Evolutionary conservation across 371 early-diverging fungal species (phyloP).

Genomic region (Mortierella sp.): DNA sequence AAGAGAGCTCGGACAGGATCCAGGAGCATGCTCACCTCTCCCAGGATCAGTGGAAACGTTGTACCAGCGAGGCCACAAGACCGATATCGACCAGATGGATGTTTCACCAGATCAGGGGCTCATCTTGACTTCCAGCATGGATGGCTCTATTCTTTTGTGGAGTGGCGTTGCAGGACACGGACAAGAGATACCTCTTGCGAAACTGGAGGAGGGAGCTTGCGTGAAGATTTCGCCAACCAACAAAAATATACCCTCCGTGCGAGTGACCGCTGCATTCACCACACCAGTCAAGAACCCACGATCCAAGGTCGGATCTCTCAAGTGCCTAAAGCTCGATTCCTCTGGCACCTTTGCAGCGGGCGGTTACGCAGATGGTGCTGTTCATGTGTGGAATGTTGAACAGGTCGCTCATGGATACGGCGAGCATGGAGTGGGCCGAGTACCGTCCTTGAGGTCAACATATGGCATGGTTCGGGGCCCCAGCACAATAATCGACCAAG

Average conservation of each 20-base stretch:
- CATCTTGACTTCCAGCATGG: slow-evolving; percentile 51
- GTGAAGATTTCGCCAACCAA: slow-evolving; percentile 3
- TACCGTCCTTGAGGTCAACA: not conserved
- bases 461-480: slow-evolving; percentile 8
- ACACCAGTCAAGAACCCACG: slow-evolving; percentile 1
- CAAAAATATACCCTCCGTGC: not conserved
- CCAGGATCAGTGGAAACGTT: slow-evolving; percentile 50
- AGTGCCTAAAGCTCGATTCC: slow-evolving; percentile 35
- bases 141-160: slow-evolving; percentile 44
- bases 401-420: not conserved
- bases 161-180: slow-evolving; percentile 14
- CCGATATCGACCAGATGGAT: slow-evolving; percentile 58
- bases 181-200: slow-evolving; percentile 31
- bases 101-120: slow-evolving; percentile 20
- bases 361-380: slow-evolving; percentile 32
- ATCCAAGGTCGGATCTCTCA: slow-evolving; percentile 26
- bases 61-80: slow-evolving; percentile 33
- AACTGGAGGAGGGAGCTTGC: slow-evolving; percentile 17
- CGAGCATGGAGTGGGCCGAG: not conserved
- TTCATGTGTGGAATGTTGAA: slow-evolving; percentile 34
- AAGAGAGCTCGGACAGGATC: slow-evolving; percentile 34
- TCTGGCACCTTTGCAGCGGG: slow-evolving; percentile 37
- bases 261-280: not conserved
- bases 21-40: slow-evolving; percentile 27
- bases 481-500: slow-evolving; percentile 14